Conservation (phyloP, 257 asterid genomes). For the Echium plantagineum region DNA sequence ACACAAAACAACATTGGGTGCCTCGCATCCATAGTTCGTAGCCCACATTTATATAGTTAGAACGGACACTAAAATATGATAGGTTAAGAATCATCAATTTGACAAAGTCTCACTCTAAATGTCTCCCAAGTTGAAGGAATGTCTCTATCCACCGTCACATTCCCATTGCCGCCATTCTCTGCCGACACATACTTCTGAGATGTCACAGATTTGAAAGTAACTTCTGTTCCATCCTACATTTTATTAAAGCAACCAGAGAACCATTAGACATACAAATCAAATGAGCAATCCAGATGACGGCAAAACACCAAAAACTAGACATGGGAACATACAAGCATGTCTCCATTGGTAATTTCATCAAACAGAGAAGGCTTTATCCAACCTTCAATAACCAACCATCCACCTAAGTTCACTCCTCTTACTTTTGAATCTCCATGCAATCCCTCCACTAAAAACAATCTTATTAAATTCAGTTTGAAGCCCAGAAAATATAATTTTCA, state of each 20-base stretch:
- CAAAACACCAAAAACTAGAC: background rate
- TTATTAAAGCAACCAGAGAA: slow-evolving; percentile 9
- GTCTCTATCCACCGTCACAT: slow-evolving; percentile 48
- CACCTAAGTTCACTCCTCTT: slow-evolving; percentile 82
- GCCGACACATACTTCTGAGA: slow-evolving; percentile 53
- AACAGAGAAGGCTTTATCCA: slow-evolving; percentile 85
- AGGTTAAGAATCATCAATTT: no score
- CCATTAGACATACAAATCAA: slow-evolving; percentile 2
- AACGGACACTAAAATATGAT: no score
- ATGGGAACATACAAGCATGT: slow-evolving; percentile 54
- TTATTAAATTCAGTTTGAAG: background rate
- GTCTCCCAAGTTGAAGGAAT: slow-evolving; percentile 64
- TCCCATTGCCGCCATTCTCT: slow-evolving; percentile 60
- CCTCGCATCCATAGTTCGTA: no score
- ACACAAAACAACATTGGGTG: no score
- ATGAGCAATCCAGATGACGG: background rate
- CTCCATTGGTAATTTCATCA: slow-evolving; percentile 56
- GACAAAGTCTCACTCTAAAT: slow-evolving; percentile 33
- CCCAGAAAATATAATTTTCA: background rate
- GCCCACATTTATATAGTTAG: no score
- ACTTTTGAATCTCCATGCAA: slow-evolving; percentile 42
- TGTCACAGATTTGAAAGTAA: slow-evolving; percentile 45
- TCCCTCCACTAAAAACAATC: slow-evolving; percentile 37
- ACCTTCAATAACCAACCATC: slow-evolving; percentile 80
- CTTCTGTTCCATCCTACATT: slow-evolving; percentile 74